Percentiles rank a stretch among this genome's conserved stretches.
phyloP scores from a whole-genome alignment of 1,284 basidiomycete genomes.

The Cryptococcus deneoformans region DNA sequence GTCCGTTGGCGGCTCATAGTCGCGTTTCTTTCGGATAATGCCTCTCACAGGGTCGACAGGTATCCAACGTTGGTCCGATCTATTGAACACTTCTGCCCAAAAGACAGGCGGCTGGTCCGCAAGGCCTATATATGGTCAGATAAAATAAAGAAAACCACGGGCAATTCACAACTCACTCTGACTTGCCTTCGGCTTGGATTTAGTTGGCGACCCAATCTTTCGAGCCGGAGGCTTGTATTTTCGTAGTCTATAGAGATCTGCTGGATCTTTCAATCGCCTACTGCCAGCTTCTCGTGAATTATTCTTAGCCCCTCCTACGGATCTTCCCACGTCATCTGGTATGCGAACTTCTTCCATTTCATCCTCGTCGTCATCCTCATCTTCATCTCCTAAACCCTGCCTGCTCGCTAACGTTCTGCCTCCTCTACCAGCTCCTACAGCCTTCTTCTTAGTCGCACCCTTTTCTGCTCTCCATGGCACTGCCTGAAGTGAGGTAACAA shows the following conservation, averaged over 20 bases:
- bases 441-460: conserved; percentile 33
- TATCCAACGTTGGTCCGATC: conserved; percentile 87
- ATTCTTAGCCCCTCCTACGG: conserved; percentile 41
- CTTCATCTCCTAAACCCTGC: conserved; percentile 29
- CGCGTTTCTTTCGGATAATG: conserved; percentile 71
- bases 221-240: conserved; percentile 25
- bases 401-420: conserved; percentile 28
- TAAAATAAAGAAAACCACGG: neutral
- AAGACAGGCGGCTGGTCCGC: conserved; percentile 72
- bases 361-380: conserved; percentile 33
- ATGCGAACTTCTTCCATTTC: conserved; percentile 49
- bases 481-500: conserved; percentile 87
- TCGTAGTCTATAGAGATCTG: conserved; percentile 39
- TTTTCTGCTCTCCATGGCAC: conserved; percentile 69
- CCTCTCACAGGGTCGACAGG: conserved; percentile 85
- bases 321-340: conserved; percentile 12
- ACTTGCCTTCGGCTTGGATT: conserved; percentile 33
- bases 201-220: conserved; percentile 20
- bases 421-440: conserved; percentile 26
- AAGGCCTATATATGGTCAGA: conserved; percentile 27
- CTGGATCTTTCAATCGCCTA: conserved; percentile 32
- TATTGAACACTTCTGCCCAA: conserved; percentile 97
- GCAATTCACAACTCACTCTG: conserved; percentile 10
- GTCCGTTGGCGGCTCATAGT: conserved; percentile 70
- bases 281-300: conserved; percentile 36